Conservation (phyloP, 2,329 filamentous ascomycete species). For the Reticulascus tulasneorum region DNA sequence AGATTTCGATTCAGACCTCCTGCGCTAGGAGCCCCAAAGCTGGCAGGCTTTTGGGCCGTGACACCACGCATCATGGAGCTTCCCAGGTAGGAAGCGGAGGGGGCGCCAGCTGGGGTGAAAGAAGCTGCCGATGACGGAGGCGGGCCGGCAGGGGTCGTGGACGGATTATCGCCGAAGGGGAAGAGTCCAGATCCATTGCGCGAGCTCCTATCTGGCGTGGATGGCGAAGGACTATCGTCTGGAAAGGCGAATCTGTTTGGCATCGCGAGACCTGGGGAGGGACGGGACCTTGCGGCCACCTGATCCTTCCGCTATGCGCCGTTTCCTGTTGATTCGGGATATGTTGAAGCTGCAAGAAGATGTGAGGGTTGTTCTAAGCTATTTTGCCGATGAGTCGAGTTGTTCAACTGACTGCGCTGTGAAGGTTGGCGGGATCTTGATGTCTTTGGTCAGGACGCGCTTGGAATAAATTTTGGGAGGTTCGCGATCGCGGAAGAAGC, state of each 20-base stretch:
- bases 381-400: too few species aligned
- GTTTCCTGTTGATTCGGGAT: too few species aligned
- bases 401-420: too few species aligned
- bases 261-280: slow-evolving; percentile 31
- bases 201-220: slow-evolving; percentile 43
- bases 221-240: slow-evolving; percentile 39
- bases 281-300: too few species aligned
- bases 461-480: slow-evolving; percentile 16
- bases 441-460: slow-evolving; percentile 11
- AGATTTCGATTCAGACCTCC: slow-evolving; percentile 29
- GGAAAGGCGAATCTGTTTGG: slow-evolving; percentile 37
- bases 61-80: slow-evolving; percentile 48
- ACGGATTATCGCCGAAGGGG: slow-evolving; percentile 39
- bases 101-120: slow-evolving; percentile 54
- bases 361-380: too few species aligned
- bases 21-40: slow-evolving; percentile 30
- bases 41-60: slow-evolving; percentile 33
- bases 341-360: too few species aligned
- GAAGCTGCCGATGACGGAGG: slow-evolving; percentile 49
- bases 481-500: slow-evolving; percentile 14
- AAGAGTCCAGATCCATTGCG: slow-evolving; percentile 30
- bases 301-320: too few species aligned
- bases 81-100: slow-evolving; percentile 50
- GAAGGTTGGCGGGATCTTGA: too few species aligned
- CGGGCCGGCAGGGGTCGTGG: slow-evolving; percentile 50